Conservation (phyloP, 2,329 filamentous ascomycete genomes). For the Biscogniauxia mediterranea region DNA sequence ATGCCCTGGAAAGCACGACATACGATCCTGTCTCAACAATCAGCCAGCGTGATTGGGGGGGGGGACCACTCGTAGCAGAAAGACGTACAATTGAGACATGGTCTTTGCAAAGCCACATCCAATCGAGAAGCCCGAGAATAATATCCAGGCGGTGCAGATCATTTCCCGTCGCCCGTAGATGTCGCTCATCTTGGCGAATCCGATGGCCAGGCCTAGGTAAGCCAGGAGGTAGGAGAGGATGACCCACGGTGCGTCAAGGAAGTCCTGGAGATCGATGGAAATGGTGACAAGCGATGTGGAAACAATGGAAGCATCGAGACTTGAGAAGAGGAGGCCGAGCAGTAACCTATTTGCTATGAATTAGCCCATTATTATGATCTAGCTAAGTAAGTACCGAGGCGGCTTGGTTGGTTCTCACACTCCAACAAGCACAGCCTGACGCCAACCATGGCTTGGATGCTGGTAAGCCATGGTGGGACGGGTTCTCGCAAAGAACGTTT, state of each 20-base stretch:
- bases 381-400: slow-evolving; percentile 28
- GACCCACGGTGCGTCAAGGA: slow-evolving; percentile 53
- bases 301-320: slow-evolving; percentile 56
- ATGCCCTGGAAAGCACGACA: slow-evolving; percentile 60
- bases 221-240: slow-evolving; percentile 55
- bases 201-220: slow-evolving; percentile 58
- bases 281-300: slow-evolving; percentile 58
- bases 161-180: slow-evolving; percentile 55
- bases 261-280: slow-evolving; percentile 50
- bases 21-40: slow-evolving; percentile 45
- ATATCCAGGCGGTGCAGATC: slow-evolving; percentile 49
- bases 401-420: slow-evolving; percentile 35
- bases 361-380: slow-evolving; percentile 23
- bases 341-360: slow-evolving; percentile 41
- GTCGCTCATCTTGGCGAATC: slow-evolving; percentile 58
- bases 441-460: slow-evolving; percentile 20
- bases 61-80: neutral
- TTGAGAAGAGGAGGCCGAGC: slow-evolving; percentile 54
- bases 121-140: slow-evolving; percentile 56
- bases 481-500: too few species aligned
- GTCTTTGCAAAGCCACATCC: slow-evolving; percentile 49
- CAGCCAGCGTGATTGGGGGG: slow-evolving; percentile 11
- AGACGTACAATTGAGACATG: slow-evolving; percentile 51
- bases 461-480: slow-evolving; percentile 19
- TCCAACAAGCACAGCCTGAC: slow-evolving; percentile 35